Evolutionary conservation across 495 filamentous ascomycete genomes (phyloP), one percentile per base, ranked within the genome.

Genomic region (Penicillium argentinense): DNA sequence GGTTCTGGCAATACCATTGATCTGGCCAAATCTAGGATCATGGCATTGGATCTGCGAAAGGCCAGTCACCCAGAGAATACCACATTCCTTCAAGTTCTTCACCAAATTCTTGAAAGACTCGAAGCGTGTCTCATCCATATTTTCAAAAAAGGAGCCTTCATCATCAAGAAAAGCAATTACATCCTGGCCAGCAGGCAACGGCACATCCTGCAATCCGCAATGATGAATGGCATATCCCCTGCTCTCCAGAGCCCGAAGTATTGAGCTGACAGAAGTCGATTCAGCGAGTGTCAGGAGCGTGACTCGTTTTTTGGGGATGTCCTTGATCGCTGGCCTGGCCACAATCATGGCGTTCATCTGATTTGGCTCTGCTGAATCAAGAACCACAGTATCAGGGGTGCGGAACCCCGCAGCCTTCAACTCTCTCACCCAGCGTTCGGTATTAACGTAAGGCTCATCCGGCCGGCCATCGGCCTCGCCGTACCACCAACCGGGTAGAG

Each of bases 1-100:
- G 0, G 69, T 66, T n/a, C 76, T 47, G 4, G 74, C 71, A 0
- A 69, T 16, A 3, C 75, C 75, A 2, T 72, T 36, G 4, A 68
- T 55, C 18, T 60, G 60, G 0, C 33, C 54, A 40, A 55, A 72
- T 7, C 60, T 27, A 0, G 76, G 74, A 34, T 78, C 66, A 1
- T 36, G 24, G 29, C 72, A 72, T 2, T 51, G 13, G 0, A 66
- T 55, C 24, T 77, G 73, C 11, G 39, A 42, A 0, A 54, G 33
- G 0, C 28, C 29, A 2, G 71, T 75, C 4, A 76, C n/a, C 69
- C 71, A 75, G 5, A 74, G 12, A 24, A 62, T 13, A 12, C 26
- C 13, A 22, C 4, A 26, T 4, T 39, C 11, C 27, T 9, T 9
- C 6, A 49, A 13, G 14, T 3, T 14, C 0, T 47, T n/a, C 1